Evolutionary conservation across 495 filamentous ascomycete species (phyloP).

Genomic region (Penicillium cataractarum): DNA sequence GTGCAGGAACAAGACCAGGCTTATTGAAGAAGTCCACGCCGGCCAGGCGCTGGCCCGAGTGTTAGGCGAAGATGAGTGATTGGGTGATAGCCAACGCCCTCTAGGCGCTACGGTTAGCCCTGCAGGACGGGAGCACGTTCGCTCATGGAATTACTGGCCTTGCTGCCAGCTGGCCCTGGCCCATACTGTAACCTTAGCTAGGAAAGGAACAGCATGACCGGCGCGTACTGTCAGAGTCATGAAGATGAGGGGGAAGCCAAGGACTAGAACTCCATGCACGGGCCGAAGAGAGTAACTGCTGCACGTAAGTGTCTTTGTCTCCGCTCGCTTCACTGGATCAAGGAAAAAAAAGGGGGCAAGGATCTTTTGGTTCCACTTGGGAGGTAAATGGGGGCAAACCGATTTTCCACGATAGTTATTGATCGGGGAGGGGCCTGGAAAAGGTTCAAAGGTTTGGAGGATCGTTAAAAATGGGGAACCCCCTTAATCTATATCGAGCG

Average conservation of each 20-base stretch:
- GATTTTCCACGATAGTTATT: slow-evolving; percentile 1
- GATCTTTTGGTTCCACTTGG: slow-evolving; percentile 2
- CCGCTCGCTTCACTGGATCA: not conserved
- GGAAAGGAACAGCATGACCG: not conserved
- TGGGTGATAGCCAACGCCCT: slow-evolving; percentile 10
- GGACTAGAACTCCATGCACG: not conserved
- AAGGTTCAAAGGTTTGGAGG: not conserved
- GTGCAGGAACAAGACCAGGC: slow-evolving; percentile 15
- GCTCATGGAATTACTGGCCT: too few species aligned
- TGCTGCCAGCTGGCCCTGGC: not conserved
- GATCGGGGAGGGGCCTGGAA: not conserved
- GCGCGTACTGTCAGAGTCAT: not conserved
- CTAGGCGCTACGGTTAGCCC: slow-evolving; percentile 5
- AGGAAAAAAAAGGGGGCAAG: slow-evolving; percentile 2
- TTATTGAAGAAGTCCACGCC: slow-evolving; percentile 22
- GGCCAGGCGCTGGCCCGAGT: slow-evolving; percentile 31
- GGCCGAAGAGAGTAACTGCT: slow-evolving; percentile 3
- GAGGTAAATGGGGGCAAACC: too few species aligned
- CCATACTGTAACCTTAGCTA: not conserved
- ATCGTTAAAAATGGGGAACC: slow-evolving; percentile 4
- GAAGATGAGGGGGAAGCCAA: not conserved
- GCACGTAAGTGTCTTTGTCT: not conserved
- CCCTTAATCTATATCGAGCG: slow-evolving; percentile 5
- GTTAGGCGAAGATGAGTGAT: slow-evolving; percentile 15
- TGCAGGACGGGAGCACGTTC: slow-evolving; percentile 18